Percentiles rank a stretch among this genome's conserved stretches.
Evolutionary conservation across 306 rosid species (phyloP).

Genomic region (Glycine tomentella): DNA sequence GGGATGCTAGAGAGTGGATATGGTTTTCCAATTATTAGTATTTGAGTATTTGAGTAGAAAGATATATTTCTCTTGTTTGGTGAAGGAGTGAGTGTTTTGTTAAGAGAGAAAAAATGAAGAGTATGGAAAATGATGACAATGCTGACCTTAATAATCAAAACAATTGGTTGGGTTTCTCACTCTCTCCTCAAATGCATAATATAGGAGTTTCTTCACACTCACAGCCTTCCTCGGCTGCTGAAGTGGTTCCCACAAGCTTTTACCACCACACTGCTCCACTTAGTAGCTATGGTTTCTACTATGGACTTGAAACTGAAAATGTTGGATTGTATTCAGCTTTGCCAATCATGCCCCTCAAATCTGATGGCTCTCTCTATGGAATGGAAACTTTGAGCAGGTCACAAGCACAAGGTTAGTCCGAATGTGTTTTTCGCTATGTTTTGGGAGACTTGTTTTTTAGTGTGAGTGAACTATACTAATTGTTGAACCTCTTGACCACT

Average conservation of each 20-base stretch:
- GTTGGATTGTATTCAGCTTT: slow-evolving; percentile 63
- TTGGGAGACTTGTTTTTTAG: not conserved
- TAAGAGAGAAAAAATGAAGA: slow-evolving; percentile 58
- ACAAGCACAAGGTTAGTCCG: slow-evolving; percentile 71
- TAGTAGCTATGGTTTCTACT: slow-evolving; percentile 66
- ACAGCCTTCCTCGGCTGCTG: slow-evolving; percentile 53
- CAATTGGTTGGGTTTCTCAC: slow-evolving; percentile 79
- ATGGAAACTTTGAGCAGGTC: slow-evolving; percentile 73
- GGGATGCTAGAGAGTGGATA: slow-evolving; percentile 1
- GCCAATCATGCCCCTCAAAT: slow-evolving; percentile 81
- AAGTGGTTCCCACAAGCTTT: slow-evolving; percentile 51
- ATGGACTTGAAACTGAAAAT: slow-evolving; percentile 64
- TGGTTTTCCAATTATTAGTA: slow-evolving; percentile 57
- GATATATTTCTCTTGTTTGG: slow-evolving; percentile 41
- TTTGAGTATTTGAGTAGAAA: slow-evolving; percentile 29
- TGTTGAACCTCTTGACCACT: slow-evolving; percentile 24
- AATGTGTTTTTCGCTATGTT: slow-evolving; percentile 23
- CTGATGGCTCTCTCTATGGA: slow-evolving; percentile 78
- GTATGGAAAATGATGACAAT: slow-evolving; percentile 65
- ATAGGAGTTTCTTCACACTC: slow-evolving; percentile 52
- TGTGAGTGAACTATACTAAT: not conserved
- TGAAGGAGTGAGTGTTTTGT: slow-evolving; percentile 25
- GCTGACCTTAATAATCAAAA: slow-evolving; percentile 50
- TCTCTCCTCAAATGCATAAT: slow-evolving; percentile 67
- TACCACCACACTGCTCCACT: slow-evolving; percentile 59